phyloP scores from a whole-genome alignment of 768 basidiomycete genomes.

The Rhodosporidiobolus sp. region DNA sequence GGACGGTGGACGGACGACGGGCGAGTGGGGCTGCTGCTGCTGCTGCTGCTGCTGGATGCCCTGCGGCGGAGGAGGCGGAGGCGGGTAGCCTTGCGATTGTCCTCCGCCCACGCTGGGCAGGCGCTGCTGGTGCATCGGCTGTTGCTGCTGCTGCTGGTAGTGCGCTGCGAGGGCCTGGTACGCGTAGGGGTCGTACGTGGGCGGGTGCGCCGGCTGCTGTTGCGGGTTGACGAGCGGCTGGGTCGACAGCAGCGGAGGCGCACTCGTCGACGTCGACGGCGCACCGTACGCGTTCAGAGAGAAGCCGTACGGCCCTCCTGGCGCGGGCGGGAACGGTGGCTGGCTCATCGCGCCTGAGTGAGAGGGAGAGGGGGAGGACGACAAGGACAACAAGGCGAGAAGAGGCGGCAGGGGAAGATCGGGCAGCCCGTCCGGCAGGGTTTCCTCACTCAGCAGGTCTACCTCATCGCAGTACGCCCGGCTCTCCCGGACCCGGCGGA shows the following conservation, averaged over 20 bases:
- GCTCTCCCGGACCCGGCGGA: no score
- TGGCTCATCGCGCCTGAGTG: background rate
- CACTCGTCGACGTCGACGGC: background rate
- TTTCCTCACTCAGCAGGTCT: no score
- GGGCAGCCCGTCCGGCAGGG: background rate
- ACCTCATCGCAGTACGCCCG: no score
- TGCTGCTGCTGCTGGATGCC: background rate
- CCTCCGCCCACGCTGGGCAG: no score
- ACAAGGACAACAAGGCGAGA: background rate
- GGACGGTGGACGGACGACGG: background rate
- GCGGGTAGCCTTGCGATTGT: background rate
- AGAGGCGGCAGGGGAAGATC: background rate
- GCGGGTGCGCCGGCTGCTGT: background rate
- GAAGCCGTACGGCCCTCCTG: background rate
- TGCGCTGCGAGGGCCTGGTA: background rate
- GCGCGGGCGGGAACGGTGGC: background rate
- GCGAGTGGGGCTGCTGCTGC: background rate
- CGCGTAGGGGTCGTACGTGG: background rate
- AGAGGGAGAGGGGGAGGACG: background rate
- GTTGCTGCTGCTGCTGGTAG: background rate
- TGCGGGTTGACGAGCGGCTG: slow-evolving; percentile 2
- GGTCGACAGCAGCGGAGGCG: background rate
- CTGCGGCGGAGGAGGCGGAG: background rate
- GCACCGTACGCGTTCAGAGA: background rate
- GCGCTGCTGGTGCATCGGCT: background rate